Evolutionary conservation across 2,329 filamentous ascomycete genomes (phyloP).

Genomic region (Fonsecaea nubica): DNA sequence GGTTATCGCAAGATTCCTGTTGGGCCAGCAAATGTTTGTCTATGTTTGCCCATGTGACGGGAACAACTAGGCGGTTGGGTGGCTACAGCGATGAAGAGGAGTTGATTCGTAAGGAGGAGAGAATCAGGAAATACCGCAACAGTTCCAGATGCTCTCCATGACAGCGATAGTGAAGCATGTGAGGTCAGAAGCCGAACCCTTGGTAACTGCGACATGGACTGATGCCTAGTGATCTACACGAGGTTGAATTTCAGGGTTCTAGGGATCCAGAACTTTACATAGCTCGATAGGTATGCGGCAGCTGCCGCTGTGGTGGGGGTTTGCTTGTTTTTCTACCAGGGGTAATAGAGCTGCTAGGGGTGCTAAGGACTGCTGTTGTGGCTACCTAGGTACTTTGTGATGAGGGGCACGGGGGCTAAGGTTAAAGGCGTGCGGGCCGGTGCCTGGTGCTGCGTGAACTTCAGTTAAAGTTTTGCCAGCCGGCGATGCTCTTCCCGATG

Average conservation of each 20-base stretch:
- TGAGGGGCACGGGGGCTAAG: background rate
- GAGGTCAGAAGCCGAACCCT: background rate
- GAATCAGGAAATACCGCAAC: background rate
- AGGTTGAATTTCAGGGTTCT: background rate
- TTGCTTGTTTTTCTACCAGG: no score
- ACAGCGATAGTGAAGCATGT: background rate
- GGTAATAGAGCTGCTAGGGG: background rate
- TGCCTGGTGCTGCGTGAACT: conserved; percentile 4
- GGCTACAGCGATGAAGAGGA: background rate
- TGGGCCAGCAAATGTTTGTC: conserved; percentile 2
- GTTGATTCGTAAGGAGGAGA: background rate
- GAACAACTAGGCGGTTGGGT: background rate
- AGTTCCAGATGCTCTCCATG: background rate
- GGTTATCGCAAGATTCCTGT: background rate
- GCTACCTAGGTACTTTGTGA: background rate
- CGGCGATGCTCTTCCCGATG: background rate
- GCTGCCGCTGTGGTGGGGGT: background rate
- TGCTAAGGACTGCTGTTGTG: background rate
- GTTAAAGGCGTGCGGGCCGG: background rate
- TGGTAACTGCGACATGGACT: background rate
- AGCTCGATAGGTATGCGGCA: background rate
- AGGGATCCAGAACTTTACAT: background rate
- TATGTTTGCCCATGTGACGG: background rate
- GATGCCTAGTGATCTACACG: background rate
- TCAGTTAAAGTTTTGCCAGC: background rate